Evolutionary conservation across 2,329 filamentous ascomycete species (phyloP).

Genomic region (Colletotrichum salicis): DNA sequence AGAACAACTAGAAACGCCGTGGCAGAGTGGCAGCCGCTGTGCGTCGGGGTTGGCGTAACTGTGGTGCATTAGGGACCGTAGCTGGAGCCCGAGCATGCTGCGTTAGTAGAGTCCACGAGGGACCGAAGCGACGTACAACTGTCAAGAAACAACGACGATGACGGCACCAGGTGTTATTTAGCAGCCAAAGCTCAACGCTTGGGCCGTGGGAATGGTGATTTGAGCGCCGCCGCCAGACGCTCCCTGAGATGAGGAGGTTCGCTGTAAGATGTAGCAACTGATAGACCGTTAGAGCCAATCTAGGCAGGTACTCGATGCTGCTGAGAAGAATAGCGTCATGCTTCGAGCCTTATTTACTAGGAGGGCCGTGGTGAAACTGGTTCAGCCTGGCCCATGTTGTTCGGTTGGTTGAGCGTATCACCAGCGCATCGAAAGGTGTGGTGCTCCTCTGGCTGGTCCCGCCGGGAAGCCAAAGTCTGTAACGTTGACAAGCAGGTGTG

Average conservation of each 20-base stretch:
- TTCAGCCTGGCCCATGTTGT: neutral
- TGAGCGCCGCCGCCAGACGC: too few relatives aligned
- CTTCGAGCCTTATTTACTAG: neutral
- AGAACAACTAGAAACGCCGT: neutral
- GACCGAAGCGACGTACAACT: neutral
- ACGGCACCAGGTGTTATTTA: too few relatives aligned
- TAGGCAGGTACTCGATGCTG: neutral
- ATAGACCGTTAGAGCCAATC: neutral
- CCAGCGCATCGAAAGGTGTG: neutral
- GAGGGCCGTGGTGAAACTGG: neutral
- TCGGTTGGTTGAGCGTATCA: neutral
- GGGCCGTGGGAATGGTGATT: neutral
- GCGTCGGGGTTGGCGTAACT: neutral
- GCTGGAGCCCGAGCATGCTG: neutral
- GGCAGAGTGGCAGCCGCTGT: constrained; percentile 9
- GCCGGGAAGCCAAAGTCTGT: constrained; percentile 18
- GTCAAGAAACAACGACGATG: neutral
- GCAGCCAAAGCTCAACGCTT: neutral
- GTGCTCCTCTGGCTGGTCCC: constrained; percentile 20
- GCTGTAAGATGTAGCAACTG: neutral
- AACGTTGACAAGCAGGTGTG: constrained; percentile 2
- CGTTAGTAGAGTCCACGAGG: neutral
- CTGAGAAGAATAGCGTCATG: neutral
- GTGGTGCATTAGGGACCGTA: neutral
- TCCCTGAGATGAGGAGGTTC: neutral